Conservation (phyloP, 2,329 filamentous ascomycete species). For the Blastomyces emzantsi region DNA sequence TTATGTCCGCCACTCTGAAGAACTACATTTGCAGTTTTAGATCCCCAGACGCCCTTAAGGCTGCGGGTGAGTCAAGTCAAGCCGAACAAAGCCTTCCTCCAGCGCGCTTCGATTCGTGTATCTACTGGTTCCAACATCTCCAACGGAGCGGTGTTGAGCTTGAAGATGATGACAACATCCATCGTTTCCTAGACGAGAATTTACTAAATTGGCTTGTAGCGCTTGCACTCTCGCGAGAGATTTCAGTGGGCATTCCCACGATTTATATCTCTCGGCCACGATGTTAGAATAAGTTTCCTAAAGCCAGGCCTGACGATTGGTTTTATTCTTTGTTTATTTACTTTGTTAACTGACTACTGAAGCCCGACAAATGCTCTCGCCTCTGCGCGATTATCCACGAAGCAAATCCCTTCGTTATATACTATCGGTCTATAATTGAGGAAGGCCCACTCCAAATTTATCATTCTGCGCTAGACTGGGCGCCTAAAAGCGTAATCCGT, state of each 20-base stretch:
- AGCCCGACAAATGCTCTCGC: background rate
- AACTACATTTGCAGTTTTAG: background rate
- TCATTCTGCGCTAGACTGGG: background rate
- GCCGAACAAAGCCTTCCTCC: background rate
- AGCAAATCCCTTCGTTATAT: constrained; percentile 2
- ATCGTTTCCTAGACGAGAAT: constrained; percentile 4
- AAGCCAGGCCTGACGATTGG: too few species aligned
- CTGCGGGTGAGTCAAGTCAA: background rate
- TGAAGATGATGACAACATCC: background rate
- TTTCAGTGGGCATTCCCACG: background rate
- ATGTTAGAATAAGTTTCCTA: background rate
- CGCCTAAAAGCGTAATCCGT: background rate
- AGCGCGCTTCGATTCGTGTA: background rate
- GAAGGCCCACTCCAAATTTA: background rate
- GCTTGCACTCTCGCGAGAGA: background rate
- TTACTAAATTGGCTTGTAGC: constrained; percentile 8
- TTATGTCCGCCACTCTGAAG: background rate
- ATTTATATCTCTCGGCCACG: background rate
- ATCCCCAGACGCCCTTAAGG: background rate
- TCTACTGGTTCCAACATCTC: constrained; percentile 5
- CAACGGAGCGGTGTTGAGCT: background rate
- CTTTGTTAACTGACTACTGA: background rate
- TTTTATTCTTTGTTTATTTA: too few species aligned
- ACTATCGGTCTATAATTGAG: background rate
- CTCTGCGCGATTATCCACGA: background rate